Base-by-base conservation (phyloP, 169 alveolate species). In the Plasmodium vivax region DNA sequence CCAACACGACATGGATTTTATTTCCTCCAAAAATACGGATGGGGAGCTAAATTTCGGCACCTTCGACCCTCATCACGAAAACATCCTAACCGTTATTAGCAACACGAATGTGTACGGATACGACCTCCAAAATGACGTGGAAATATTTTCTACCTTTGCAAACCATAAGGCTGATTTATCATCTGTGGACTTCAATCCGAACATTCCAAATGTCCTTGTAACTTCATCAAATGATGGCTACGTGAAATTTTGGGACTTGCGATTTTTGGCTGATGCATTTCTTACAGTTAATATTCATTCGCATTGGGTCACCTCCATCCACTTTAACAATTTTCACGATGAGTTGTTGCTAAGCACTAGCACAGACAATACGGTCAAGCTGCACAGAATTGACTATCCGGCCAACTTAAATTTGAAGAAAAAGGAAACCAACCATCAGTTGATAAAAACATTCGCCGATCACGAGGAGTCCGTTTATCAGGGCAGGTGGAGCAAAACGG, bases 281-380 rank as follows among this genome's bases (percentile, higher is more conserved):
- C 95, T 87, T 93, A 95, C 75, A 87, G 96, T 93, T 93, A 90
- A 97, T 82, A 97, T 96, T 75, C 99, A 97, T 93, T 95, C 97
- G 12, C 99, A 98, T 93, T 98, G 99, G 98, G 92, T 98, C 14
- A 95, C 97, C 81, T 95, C 96, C 82, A 96, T 97, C 3, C 91
- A 94, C 72, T 97, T 95, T 93, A 98, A 98, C 94, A 84, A 96
- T 71, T 98, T 94, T 91, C 99, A 98, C 93, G 99, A 98, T 92
- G 98, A 98, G 92, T 96, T 98, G 56, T 83, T 98, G 23, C 95
- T 98, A 41, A 96, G 99, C 14, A 98, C 98, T 9, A 96, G 98
- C 80, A 95, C 98, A 12, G 96, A 97, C 71, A 94, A 98, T 58
- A 93, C 96, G 45, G 97, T 97, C 34, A 93, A 95, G 56, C 96